phyloP scores from a whole-genome alignment of 495 filamentous ascomycete genomes.

The Staphylotrichum tortipilum region DNA sequence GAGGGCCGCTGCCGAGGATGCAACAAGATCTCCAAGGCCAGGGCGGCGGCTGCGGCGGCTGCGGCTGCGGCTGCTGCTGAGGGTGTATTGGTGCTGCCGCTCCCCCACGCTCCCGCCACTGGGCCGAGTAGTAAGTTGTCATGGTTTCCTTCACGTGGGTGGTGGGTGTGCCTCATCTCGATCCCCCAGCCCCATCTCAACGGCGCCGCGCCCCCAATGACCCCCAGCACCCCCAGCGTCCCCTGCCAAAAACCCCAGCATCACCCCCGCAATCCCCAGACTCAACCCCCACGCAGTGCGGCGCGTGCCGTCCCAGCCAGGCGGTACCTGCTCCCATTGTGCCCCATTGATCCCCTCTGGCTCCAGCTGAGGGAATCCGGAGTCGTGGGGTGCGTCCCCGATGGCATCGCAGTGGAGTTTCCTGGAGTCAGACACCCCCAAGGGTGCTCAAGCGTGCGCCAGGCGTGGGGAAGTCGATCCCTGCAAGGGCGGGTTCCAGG shows the following conservation, averaged over 20 bases:
- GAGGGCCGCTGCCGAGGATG: slow-evolving; percentile 21
- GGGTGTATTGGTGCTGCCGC: too few relatives aligned
- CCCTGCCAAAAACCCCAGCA: not conserved
- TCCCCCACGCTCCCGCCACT: slow-evolving; percentile 4
- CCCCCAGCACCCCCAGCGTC: too few relatives aligned
- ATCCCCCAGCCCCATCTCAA: too few relatives aligned
- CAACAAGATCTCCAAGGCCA: slow-evolving; percentile 20
- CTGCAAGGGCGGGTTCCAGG: slow-evolving; percentile 7
- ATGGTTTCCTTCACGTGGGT: not conserved
- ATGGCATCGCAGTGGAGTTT: slow-evolving; percentile 2
- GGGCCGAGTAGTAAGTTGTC: slow-evolving; percentile 20
- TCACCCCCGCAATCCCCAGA: slow-evolving; percentile 6
- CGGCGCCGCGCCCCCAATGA: too few relatives aligned
- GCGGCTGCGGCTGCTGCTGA: too few relatives aligned
- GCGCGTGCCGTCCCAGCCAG: not conserved
- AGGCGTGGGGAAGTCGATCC: slow-evolving; percentile 9
- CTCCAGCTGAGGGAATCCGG: too few relatives aligned
- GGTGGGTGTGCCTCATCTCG: slow-evolving; percentile 8
- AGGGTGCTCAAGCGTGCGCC: too few relatives aligned
- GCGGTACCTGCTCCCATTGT: not conserved
- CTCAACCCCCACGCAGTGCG: not conserved
- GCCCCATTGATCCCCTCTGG: too few relatives aligned
- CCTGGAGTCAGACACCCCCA: not conserved
- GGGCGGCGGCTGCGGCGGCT: slow-evolving; percentile 13
- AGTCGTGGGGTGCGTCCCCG: not conserved